Evolutionary conservation across 192 early-diverging fungal genomes (phyloP), one percentile per base, ranked within the genome.

Genomic region (Gamsiella multidivaricata): DNA sequence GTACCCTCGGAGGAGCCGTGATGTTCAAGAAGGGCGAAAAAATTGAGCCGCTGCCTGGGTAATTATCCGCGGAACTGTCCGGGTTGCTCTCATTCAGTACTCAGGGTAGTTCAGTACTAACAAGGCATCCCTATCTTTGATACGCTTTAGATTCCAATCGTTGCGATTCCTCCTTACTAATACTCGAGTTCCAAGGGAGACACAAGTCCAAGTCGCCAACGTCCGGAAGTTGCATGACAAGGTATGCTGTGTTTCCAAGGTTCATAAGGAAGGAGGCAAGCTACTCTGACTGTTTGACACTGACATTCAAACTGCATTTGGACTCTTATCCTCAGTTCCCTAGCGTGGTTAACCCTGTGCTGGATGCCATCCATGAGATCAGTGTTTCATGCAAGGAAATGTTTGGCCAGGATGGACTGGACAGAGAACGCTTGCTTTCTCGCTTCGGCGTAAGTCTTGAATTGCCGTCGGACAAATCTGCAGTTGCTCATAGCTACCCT

Each of bases 141-240:
- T 31, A 0, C 20, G 5, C 14, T 31, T 20, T 57, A 91, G 88
- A 18, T 91, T 90, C 62, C 81, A 75, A 33, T 83, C 91, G 0
- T 59, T 96, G 26, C 85, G 88, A 2, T 92, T 98, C 55, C 63
- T 99, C 0, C 74, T 99, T n/a, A 94, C 91, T 9, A 94, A 97
- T 71, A 97, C 98, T 0, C 85, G 82, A 20, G 94, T 97, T 7
- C 92, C 95, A 33, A 93, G 96, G 73, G 91, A 94, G 70, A 98
- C 98, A 3, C 93, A 88, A 76, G 85, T 81, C 23, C 91, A 93
- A 57, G 95, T 99, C 5, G 95, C 88, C 18, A 88, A 88, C 36
- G 93, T 98, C 26, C 84, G 90, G 46, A 74, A 56, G 14, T 80
- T 88, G 43, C 83, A 80, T 37, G 85, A 89, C 20, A 84, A 80